These are phyloP conservation scores for Rickenella mellea DNA, from an alignment of 768 basidiomycete genomes.

Conservation along the genomic window DNA sequence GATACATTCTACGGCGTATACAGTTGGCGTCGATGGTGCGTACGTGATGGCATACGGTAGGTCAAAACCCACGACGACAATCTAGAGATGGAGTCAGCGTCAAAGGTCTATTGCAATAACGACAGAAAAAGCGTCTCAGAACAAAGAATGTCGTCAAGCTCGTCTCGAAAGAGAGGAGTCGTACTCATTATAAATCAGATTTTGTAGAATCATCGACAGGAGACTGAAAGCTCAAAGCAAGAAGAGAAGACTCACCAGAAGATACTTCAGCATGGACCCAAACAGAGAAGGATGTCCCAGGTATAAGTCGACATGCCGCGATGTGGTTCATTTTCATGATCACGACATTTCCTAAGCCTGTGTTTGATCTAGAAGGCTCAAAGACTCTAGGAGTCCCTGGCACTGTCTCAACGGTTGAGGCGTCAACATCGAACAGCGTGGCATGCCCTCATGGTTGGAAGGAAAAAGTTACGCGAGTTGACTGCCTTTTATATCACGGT, in stretches of 20 bases:
- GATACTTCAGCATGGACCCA: not conserved
- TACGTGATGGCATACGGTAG: too few relatives aligned
- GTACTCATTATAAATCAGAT: constrained; percentile 2
- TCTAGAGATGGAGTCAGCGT: too few relatives aligned
- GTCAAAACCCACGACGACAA: too few relatives aligned
- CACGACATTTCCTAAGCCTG: constrained; percentile 1
- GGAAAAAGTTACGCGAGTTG: too few relatives aligned
- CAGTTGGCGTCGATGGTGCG: too few relatives aligned
- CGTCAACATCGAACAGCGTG: constrained; percentile 1
- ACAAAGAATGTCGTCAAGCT: not conserved
- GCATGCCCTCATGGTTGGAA: constrained; percentile 1
- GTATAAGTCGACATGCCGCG: constrained; percentile 1
- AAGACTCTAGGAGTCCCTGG: constrained; percentile 1
- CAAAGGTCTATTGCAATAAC: too few relatives aligned
- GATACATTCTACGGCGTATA: too few relatives aligned
- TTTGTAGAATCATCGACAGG: constrained; percentile 1
- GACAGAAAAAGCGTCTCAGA: too few relatives aligned
- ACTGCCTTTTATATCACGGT: too few relatives aligned
- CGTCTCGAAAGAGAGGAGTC: not conserved
- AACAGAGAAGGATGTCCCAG: not conserved
- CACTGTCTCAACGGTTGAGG: constrained; percentile 2
- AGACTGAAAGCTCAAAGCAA: not conserved
- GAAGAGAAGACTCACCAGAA: not conserved
- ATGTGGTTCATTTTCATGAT: not conserved
- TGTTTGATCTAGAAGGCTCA: not conserved